phyloP scores from a whole-genome alignment of 2,329 filamentous ascomycete species.

The Alternaria dauci region DNA sequence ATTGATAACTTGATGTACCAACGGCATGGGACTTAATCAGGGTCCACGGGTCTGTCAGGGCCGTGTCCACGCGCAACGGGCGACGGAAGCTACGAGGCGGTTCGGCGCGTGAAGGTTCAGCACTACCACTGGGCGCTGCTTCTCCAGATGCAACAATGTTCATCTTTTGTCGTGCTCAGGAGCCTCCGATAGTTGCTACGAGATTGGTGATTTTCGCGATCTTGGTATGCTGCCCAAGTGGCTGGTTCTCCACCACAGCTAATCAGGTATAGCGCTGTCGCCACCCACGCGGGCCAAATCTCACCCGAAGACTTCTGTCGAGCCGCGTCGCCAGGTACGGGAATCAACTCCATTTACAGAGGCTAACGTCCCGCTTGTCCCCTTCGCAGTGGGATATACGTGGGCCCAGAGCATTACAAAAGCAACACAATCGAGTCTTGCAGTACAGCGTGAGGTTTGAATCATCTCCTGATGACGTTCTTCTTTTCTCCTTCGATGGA shows the following conservation, averaged over 20 bases:
- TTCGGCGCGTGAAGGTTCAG: not conserved
- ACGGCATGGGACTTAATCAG: not conserved
- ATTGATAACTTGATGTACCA: not conserved
- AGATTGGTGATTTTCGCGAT: not conserved
- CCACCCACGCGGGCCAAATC: not conserved
- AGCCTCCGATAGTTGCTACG: not conserved
- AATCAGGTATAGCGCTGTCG: not conserved
- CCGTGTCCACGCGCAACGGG: not conserved
- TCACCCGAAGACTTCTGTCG: not conserved
- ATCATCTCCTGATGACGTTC: not conserved
- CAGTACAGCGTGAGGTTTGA: not conserved
- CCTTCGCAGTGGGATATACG: not conserved
- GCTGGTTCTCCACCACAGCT: not conserved
- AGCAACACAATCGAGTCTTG: not conserved
- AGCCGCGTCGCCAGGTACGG: not conserved
- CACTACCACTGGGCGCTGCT: not conserved
- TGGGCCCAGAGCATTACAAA: not conserved
- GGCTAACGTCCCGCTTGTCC: too few species aligned
- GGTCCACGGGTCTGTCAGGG: not conserved
- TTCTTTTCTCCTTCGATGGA: not conserved
- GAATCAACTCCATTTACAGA: not conserved
- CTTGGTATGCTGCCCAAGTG: not conserved
- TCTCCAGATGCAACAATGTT: not conserved
- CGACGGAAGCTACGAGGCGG: slow-evolving; percentile 1
- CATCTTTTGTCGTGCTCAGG: not conserved